phyloP scores from a whole-genome alignment of 2,329 filamentous ascomycete species.

The Fusarium sp. region DNA sequence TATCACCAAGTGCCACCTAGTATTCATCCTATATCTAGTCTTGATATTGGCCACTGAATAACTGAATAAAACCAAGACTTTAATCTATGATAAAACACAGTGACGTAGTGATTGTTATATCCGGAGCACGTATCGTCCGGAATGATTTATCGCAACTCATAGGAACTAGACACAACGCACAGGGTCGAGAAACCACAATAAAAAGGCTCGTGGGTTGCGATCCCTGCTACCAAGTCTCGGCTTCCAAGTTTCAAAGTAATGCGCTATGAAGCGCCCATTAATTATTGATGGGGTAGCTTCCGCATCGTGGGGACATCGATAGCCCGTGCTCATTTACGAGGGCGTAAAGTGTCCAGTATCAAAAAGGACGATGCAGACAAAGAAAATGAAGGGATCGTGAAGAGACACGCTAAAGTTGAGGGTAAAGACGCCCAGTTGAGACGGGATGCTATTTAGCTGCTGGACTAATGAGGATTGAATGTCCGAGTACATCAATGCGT shows the following conservation, averaged over 20 bases:
- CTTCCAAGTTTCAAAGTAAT: slow-evolving; percentile 4
- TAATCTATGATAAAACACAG: not conserved
- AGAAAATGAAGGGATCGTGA: not conserved
- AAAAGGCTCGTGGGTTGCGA: not conserved
- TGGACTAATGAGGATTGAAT: not conserved
- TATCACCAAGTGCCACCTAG: not conserved
- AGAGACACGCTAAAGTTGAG: not conserved
- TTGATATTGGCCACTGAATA: not conserved
- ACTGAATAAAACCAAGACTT: not conserved
- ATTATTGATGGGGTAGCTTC: not conserved
- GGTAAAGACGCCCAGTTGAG: no score
- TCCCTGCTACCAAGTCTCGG: slow-evolving; percentile 21
- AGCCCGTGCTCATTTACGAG: not conserved
- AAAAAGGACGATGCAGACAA: not conserved
- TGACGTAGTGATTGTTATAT: not conserved
- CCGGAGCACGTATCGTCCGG: not conserved
- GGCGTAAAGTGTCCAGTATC: not conserved
- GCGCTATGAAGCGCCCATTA: not conserved
- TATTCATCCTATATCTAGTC: not conserved
- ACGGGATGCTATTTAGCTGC: not conserved
- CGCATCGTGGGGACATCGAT: not conserved
- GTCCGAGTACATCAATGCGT: not conserved
- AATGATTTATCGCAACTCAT: not conserved
- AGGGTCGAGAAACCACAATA: not conserved
- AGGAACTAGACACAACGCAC: not conserved